Percentiles rank a stretch among this genome's conserved stretches.
These are phyloP conservation scores for Labyrinthula sp. DNA, from an alignment of 352 stramenopile species.

Conservation along the genomic window DNA sequence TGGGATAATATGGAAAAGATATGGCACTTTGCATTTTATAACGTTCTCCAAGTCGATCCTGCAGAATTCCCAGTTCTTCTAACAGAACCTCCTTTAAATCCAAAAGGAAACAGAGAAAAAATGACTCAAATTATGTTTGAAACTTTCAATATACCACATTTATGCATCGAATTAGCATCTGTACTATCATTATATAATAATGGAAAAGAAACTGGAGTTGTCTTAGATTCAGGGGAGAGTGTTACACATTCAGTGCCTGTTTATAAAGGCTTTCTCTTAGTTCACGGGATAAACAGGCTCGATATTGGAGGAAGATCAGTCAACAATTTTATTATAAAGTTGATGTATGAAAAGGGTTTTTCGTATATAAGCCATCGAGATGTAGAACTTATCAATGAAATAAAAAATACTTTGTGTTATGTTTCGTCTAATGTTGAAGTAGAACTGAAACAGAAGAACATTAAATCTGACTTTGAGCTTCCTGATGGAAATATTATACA, in stretches of 20 bases:
- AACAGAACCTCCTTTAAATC: slow-evolving; percentile 75
- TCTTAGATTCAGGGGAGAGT: slow-evolving; percentile 74
- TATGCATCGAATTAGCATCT: slow-evolving; percentile 51
- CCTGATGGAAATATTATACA: slow-evolving; percentile 52
- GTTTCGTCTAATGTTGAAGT: slow-evolving; percentile 59
- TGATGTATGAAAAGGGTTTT: slow-evolving; percentile 45
- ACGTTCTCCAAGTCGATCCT: slow-evolving; percentile 40
- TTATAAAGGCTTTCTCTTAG: slow-evolving; percentile 82
- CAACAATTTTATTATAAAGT: slow-evolving; percentile 51
- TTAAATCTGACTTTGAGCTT: slow-evolving; percentile 49
- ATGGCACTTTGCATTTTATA: slow-evolving; percentile 38
- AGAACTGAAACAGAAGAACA: slow-evolving; percentile 35
- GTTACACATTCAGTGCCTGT: slow-evolving; percentile 84
- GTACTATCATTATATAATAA: slow-evolving; percentile 79
- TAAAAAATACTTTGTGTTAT: slow-evolving; percentile 87
- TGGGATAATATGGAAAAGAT: slow-evolving; percentile 67
- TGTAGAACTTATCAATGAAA: slow-evolving; percentile 54
- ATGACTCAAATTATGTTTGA: slow-evolving; percentile 98
- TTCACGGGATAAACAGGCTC: slow-evolving; percentile 71
- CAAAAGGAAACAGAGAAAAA: slow-evolving; percentile 56
- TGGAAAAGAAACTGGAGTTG: slow-evolving; percentile 72
- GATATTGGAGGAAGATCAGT: slow-evolving; percentile 75
- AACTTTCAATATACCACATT: slow-evolving; percentile 86
- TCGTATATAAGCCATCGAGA: slow-evolving; percentile 53
- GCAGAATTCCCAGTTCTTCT: slow-evolving; percentile 71